These are phyloP conservation scores for Auricularia sp. DNA, from an alignment of 768 basidiomycete species.

Conservation along the genomic window DNA sequence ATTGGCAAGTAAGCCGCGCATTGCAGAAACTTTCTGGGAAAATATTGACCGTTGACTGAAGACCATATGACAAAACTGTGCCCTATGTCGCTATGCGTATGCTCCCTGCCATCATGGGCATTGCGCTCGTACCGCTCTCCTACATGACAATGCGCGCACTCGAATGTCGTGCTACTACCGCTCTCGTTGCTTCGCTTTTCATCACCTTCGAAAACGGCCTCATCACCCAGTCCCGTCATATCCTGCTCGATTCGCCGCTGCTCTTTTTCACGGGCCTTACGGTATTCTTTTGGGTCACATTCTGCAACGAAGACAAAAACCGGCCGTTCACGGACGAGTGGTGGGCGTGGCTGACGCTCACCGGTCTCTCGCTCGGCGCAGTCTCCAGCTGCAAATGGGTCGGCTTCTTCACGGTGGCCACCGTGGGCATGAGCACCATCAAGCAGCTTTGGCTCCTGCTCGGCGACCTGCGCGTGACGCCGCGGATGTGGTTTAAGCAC, in stretches of 20 bases:
- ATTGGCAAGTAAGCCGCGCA: slow-evolving; percentile 69
- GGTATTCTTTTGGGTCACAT: slow-evolving; percentile 76
- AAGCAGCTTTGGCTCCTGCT: slow-evolving; percentile 82
- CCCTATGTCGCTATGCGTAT: slow-evolving; percentile 97
- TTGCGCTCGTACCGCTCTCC: slow-evolving; percentile 79
- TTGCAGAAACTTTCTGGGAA: no score
- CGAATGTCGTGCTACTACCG: slow-evolving; percentile 84
- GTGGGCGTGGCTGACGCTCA: slow-evolving; percentile 88
- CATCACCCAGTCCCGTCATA: slow-evolving; percentile 90
- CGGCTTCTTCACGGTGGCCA: slow-evolving; percentile 94
- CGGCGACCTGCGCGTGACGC: slow-evolving; percentile 72
- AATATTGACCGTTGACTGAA: slow-evolving; percentile 19
- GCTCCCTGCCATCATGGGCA: slow-evolving; percentile 83
- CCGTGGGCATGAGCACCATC: slow-evolving; percentile 76
- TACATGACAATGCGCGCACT: slow-evolving; percentile 91
- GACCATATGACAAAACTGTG: slow-evolving; percentile 64
- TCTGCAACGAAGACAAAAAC: slow-evolving; percentile 82
- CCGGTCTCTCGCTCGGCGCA: slow-evolving; percentile 84
- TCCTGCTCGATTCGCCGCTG: slow-evolving; percentile 95
- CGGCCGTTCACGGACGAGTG: slow-evolving; percentile 74
- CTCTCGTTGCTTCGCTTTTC: slow-evolving; percentile 82
- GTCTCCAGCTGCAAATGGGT: slow-evolving; percentile 97
- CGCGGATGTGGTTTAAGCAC: slow-evolving; percentile 68
- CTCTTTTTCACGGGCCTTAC: slow-evolving; percentile 95
- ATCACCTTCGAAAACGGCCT: slow-evolving; percentile 96